Base-by-base conservation (phyloP, 1,284 basidiomycete genomes). In the Ustilago vetiveriae region DNA sequence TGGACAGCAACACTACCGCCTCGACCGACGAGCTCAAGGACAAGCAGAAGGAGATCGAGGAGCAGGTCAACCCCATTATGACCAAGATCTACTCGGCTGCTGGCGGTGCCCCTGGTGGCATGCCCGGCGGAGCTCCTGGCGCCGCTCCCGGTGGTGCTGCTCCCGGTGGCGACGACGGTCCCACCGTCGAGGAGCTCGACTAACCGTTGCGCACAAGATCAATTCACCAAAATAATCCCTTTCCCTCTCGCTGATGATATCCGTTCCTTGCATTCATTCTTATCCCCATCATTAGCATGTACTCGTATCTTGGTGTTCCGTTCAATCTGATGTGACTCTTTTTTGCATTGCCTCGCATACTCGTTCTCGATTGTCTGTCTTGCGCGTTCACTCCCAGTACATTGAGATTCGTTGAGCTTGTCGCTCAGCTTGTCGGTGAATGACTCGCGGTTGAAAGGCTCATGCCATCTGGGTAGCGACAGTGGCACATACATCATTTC, bases 31-130 rank as follows among this genome's bases (percentile, higher is more conserved):
- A 99, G 86, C 95, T 97, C 85, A 90, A 93, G 84, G 87, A 87
- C 82, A 91, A 90, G 85, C 94, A 97, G 84, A 96, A 97, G 87
- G 94, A 97, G 85, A 87, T 98, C 58, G 95, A 98, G 86, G 85
- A 82, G 11, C 83, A 94, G 72, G 91, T 93, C 76, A 94, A 90
- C 86, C 94, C 94, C 45, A 94, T 95, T 85, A 95, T 95, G 92
- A 88, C 90, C 85, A 91, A 90, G 85, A 88, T 94, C 23, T 97
- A 97, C 85, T 87, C 88, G 58, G 73, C 64, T 24, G 85, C 87
- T 71, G 90, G 84, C 43, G 84, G 82, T 49, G 81, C 82, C 38
- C 75, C 81, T 40, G 90, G 89, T 76, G 90, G 84, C 71, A 85
- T 84, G 23, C 86, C 85, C 51, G 85, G 84, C 36, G 84, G 82